These are phyloP conservation scores for Chalciporus chontae DNA, from an alignment of 768 basidiomycete species.

Conservation along the genomic window DNA sequence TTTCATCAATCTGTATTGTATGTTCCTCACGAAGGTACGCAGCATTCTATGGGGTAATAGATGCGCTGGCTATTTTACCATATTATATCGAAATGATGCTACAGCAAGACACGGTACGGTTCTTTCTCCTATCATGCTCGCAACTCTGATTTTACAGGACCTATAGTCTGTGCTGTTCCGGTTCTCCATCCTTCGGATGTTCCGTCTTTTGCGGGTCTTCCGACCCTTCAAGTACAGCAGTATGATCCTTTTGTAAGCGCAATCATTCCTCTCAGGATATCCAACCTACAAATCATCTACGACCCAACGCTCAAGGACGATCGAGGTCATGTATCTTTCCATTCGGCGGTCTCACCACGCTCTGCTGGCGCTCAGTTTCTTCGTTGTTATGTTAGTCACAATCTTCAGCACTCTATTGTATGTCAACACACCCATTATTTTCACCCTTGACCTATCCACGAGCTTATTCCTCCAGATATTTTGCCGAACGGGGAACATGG, in stretches of 20 bases:
- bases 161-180: constrained; percentile 77
- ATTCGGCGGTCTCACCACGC: constrained; percentile 85
- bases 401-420: constrained; percentile 85
- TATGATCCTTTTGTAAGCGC: constrained; percentile 72
- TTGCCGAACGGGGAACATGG: constrained; percentile 89
- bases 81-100: constrained; percentile 86
- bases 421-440: constrained; percentile 22
- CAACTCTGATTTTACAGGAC: background rate
- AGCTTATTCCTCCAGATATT: constrained; percentile 51
- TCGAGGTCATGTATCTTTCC: constrained; percentile 91
- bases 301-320: constrained; percentile 49
- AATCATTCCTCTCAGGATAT: background rate
- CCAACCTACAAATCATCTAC: background rate
- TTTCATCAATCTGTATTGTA: background rate
- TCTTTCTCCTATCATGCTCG: constrained; percentile 1
- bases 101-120: constrained; percentile 77
- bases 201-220: constrained; percentile 85
- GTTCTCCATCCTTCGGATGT: constrained; percentile 88
- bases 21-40: background rate
- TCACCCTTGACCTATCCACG: background rate
- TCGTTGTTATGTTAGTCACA: constrained; percentile 82
- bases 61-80: constrained; percentile 80
- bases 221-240: constrained; percentile 83
- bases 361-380: constrained; percentile 81
- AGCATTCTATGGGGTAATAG: constrained; percentile 86